Conservation (phyloP, 768 basidiomycete genomes). For the Gymnopilus junonius region DNA sequence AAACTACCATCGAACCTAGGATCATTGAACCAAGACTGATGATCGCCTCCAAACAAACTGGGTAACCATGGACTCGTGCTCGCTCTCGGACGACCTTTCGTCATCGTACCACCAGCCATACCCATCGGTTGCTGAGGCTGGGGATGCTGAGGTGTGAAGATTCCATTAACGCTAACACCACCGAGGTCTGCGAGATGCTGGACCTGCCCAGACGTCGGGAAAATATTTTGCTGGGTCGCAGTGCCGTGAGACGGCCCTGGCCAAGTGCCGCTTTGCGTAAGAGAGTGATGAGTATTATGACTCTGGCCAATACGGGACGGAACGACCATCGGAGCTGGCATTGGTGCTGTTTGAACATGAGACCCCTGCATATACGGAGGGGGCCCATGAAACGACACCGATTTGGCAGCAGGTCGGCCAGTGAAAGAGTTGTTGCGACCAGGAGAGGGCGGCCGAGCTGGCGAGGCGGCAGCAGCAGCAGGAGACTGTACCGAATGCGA, state of each 20-base stretch:
- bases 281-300: not conserved
- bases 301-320: not conserved
- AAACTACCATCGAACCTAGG: conserved; percentile 94
- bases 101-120: conserved; percentile 6
- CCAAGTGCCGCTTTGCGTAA: not conserved
- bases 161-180: not conserved
- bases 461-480: not conserved
- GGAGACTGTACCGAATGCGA: conserved; percentile 12
- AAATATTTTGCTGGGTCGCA: not conserved
- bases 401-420: conserved; percentile 53
- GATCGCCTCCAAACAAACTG: conserved; percentile 63
- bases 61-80: conserved; percentile 72
- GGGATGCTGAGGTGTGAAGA: conserved; percentile 13
- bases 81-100: conserved; percentile 65
- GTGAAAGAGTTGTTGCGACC: conserved; percentile 19
- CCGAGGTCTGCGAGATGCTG: not conserved
- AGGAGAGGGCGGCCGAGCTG: conserved; percentile 4
- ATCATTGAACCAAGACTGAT: conserved; percentile 95
- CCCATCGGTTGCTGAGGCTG: conserved; percentile 11
- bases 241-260: not conserved
- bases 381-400: conserved; percentile 48
- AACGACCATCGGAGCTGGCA: not conserved
- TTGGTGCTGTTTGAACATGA: not conserved
- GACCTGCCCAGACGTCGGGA: not conserved
- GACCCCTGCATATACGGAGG: conserved; percentile 12